These are phyloP conservation scores for Aureobasidium zeae DNA, from an alignment of 2,329 filamentous ascomycete species.

Conservation along the genomic window DNA sequence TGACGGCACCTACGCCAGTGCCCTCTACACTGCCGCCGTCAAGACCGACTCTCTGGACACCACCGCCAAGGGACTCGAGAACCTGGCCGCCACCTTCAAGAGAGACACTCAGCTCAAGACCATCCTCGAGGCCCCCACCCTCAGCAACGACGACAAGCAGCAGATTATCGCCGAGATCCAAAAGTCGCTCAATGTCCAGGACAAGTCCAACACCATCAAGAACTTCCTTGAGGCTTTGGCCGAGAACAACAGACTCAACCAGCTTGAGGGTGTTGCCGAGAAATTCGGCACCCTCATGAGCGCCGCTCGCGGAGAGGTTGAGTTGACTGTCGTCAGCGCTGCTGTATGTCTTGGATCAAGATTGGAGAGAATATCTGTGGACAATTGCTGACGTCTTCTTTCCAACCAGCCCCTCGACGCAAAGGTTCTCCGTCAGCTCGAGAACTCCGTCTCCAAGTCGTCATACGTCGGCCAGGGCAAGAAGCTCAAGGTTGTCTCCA, in stretches of 20 bases:
- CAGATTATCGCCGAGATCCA: constrained; percentile 78
- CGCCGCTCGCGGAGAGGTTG: constrained; percentile 83
- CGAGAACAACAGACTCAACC: constrained; percentile 87
- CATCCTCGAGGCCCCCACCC: constrained; percentile 73
- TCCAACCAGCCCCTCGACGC: constrained; percentile 64
- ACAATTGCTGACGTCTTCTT: constrained; percentile 20
- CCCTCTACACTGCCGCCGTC: constrained; percentile 92
- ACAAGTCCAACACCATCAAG: constrained; percentile 74
- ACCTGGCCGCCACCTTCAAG: constrained; percentile 62
- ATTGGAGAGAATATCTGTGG: neutral
- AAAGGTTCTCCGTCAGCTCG: constrained; percentile 76
- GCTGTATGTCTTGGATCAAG: constrained; percentile 53
- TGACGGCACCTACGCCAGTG: constrained; percentile 96
- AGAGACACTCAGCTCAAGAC: constrained; percentile 70
- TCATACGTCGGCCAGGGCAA: constrained; percentile 80
- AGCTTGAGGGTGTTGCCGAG: constrained; percentile 70
- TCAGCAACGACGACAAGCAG: constrained; percentile 69
- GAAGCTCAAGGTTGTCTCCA: constrained; percentile 95
- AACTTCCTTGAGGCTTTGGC: constrained; percentile 87
- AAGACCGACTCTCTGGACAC: constrained; percentile 80
- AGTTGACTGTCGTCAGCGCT: constrained; percentile 85
- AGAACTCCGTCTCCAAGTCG: constrained; percentile 82
- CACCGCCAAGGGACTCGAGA: constrained; percentile 69
- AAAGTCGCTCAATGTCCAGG: constrained; percentile 62
- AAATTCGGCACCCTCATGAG: constrained; percentile 86